A percentile compares a stretch with the other conserved stretches of the same genome.
phyloP scores from a whole-genome alignment of 2,329 filamentous ascomycete species.

The Endoconidiophora polonica region DNA sequence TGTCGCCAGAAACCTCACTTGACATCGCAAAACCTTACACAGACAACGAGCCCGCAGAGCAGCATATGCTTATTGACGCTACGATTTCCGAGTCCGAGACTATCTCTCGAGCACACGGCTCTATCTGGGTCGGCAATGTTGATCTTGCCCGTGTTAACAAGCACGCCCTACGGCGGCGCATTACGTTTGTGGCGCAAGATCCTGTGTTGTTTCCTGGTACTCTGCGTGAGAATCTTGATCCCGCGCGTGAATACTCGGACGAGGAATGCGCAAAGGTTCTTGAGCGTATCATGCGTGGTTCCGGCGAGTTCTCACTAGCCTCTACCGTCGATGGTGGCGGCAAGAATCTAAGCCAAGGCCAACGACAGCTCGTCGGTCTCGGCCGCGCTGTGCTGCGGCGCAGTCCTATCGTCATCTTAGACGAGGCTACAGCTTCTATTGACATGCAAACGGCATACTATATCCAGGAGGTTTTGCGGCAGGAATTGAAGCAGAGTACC shows the following conservation, averaged over 20 bases:
- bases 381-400: constrained; percentile 41
- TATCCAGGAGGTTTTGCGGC: constrained; percentile 40
- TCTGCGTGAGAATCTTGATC: constrained; percentile 50
- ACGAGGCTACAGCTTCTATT: constrained; percentile 48
- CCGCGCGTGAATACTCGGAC: constrained; percentile 40
- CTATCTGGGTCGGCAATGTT: constrained; percentile 36
- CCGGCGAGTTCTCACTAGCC: constrained; percentile 26
- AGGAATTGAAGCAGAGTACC: constrained; percentile 37
- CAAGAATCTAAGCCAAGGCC: constrained; percentile 45
- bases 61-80: not conserved
- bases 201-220: constrained; percentile 44
- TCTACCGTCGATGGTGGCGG: constrained; percentile 41
- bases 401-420: constrained; percentile 44
- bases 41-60: not conserved
- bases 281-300: constrained; percentile 29
- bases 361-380: constrained; percentile 45
- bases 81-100: constrained; percentile 2
- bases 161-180: constrained; percentile 36
- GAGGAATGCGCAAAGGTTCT: constrained; percentile 34
- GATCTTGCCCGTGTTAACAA: constrained; percentile 38
- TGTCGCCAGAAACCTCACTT: constrained; percentile 25
- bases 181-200: constrained; percentile 49
- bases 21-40: not conserved
- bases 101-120: constrained; percentile 21
- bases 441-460: constrained; percentile 40